Base-by-base conservation (phyloP, 257 asterid genomes). In the Cruciata laevipes region DNA sequence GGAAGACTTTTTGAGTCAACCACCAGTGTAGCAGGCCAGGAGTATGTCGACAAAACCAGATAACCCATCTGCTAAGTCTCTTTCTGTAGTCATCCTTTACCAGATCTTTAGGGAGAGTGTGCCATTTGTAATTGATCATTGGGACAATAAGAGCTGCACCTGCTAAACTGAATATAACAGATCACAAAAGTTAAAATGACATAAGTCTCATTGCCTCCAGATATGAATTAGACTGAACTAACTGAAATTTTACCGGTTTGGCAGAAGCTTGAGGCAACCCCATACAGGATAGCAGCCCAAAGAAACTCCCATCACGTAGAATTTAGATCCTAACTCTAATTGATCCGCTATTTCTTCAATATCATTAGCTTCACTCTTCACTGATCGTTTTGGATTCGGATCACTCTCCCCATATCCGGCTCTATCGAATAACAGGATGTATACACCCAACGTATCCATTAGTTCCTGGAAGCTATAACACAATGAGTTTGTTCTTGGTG, bases 381-480 rank as follows among this genome's bases (percentile, higher is more conserved):
- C 63, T 1, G 97, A 81, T 32, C 95, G 80, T 66, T 79, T 83
- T 27, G 94, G 88, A 74, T 92, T 86, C 44, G 93, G 95, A 77
- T 88, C 95, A 66, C 99, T 93, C 56, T 93, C 95, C 3, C 99
- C 97, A 79, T 93, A 93, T 59, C 99, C 99, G 6, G 99, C 95
- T 73, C 97, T 87, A 69, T 93, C 97, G 42, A 75, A 90, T 56
- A 83, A 68, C 69, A 90, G 66, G 58, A 93, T 63, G 73, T 86
- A 85, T 72, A 93, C 75, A 69, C 83, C 81, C 75, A 88, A 74
- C 72, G 80, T 83, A 73, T 87, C 89, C 75, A 93, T 72, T 18
- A 90, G 64, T 42, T 85, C 97, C 98, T 93, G 80, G 35, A 70
- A 18, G 70, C 76, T 70, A 76, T 73, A 73, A 35, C 60, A 25